Base-by-base conservation (phyloP, 2,329 filamentous ascomycete genomes). In the Fusarium sarcochroum region DNA sequence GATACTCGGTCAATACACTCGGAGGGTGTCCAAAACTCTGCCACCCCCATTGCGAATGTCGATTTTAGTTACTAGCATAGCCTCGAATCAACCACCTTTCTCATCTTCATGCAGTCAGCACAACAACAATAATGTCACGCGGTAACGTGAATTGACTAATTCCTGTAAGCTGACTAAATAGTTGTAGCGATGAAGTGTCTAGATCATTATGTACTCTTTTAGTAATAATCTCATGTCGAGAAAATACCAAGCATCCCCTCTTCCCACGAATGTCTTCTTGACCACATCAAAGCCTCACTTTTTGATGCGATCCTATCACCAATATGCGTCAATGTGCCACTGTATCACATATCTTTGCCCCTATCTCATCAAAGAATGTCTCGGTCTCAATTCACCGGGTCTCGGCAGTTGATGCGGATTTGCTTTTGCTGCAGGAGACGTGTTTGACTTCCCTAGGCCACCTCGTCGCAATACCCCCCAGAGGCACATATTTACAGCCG, bases 51-150 rank as follows among this genome's bases (percentile, higher is more conserved):
- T 78, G 87, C 84, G 52, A 83, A 86, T 74, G 85, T 90, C 69
- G 87, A 90, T 77, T 86, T 90, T 70, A 88, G 84, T 76, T 89
- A 90, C 70, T 90, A 80, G 85, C 17, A 7, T n/a, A 42, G 27
- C 20, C 1, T 30, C 6, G 20, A 0, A 30, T 21, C 18, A 52
- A 13, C 27, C 46, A 18, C 17, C 17, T 18, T 27, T 34, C 27
- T 8, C 1, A 1, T 5, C 13, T 5, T 3, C 18, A 40, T 34
- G 18, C 42, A 50, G 27, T 34, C 27, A 30, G 27, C 10, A 27
- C 3, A 15, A 15, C 1, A 7, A 18, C 37, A 20, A 42, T 23
- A 10, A 8, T 15, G 34, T 17, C 3, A 35, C 27, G 15, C 14
- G 3, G 17, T 8, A 35, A 35, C 6, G 34, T 15, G 15, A 35